phyloP scores from a whole-genome alignment of 2,329 filamentous ascomycete species.

The Cadophora sp. region DNA sequence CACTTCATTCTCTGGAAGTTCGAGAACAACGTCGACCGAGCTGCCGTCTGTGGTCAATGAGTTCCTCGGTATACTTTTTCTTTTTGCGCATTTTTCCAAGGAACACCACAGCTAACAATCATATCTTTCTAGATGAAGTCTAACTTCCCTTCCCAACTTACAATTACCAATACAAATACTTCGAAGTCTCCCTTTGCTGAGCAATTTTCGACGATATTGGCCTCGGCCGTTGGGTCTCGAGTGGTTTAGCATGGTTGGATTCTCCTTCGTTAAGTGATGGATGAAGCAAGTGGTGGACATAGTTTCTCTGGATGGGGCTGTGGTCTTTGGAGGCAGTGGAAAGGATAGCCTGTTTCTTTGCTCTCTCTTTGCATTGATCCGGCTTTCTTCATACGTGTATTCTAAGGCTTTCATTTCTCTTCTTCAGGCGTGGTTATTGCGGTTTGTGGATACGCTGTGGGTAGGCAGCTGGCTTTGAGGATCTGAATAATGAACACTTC shows the following conservation, averaged over 20 bases:
- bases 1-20: constrained; percentile 11
- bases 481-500: constrained; percentile 2
- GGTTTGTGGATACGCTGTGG: constrained; percentile 1
- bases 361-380: background rate
- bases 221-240: constrained; percentile 5
- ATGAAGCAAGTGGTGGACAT: constrained; percentile 8
- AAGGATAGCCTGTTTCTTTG: constrained; percentile 11
- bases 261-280: constrained; percentile 14
- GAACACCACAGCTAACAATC: background rate
- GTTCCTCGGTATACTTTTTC: background rate
- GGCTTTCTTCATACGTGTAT: constrained; percentile 9
- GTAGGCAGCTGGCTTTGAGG: constrained; percentile 5
- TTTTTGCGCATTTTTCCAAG: background rate
- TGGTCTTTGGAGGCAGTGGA: constrained; percentile 1
- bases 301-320: background rate
- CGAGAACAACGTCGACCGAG: constrained; percentile 11
- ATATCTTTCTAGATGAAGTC: background rate
- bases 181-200: constrained; percentile 1
- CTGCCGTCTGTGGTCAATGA: background rate
- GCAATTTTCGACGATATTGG: background rate
- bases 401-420: background rate
- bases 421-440: background rate
- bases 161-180: background rate
- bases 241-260: constrained; percentile 3
- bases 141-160: background rate